These are phyloP conservation scores for Collybia mongolica DNA, from an alignment of 768 basidiomycete genomes.

Conservation along the genomic window DNA sequence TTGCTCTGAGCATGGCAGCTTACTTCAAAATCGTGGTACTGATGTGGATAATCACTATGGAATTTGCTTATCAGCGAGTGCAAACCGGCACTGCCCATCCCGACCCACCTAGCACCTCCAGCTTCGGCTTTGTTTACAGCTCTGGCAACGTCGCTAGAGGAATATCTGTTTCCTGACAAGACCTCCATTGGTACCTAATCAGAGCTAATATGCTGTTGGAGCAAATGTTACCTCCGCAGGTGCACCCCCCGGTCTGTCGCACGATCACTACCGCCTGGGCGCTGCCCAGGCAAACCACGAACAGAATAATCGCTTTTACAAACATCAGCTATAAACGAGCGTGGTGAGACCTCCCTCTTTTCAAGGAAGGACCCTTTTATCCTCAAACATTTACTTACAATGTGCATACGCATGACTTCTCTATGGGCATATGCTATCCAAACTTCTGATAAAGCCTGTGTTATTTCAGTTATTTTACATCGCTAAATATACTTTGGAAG, in stretches of 20 bases:
- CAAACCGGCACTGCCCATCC: neutral
- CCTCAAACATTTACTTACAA: no score
- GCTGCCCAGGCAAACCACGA: constrained; percentile 8
- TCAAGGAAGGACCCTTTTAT: no score
- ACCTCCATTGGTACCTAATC: neutral
- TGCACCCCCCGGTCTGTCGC: constrained; percentile 19
- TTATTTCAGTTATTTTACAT: no score
- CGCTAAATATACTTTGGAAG: no score
- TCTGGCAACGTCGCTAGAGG: constrained; percentile 15
- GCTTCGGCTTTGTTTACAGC: constrained; percentile 16
- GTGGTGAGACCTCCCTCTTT: no score
- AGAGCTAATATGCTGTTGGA: neutral
- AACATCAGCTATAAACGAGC: neutral
- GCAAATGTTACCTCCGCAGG: constrained; percentile 17
- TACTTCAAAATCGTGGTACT: constrained; percentile 25
- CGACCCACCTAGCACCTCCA: constrained; percentile 20
- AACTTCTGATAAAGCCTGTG: no score
- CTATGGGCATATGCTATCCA: no score
- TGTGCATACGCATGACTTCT: no score
- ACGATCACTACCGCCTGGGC: constrained; percentile 14
- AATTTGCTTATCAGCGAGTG: neutral
- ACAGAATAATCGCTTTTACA: constrained; percentile 3
- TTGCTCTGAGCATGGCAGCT: neutral
- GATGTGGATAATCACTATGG: constrained; percentile 23
- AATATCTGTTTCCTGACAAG: constrained; percentile 10